Evolutionary conservation across 352 stramenopile genomes (phyloP), one percentile per base, ranked within the genome.

Genomic region (Lagenidium giganteum): DNA sequence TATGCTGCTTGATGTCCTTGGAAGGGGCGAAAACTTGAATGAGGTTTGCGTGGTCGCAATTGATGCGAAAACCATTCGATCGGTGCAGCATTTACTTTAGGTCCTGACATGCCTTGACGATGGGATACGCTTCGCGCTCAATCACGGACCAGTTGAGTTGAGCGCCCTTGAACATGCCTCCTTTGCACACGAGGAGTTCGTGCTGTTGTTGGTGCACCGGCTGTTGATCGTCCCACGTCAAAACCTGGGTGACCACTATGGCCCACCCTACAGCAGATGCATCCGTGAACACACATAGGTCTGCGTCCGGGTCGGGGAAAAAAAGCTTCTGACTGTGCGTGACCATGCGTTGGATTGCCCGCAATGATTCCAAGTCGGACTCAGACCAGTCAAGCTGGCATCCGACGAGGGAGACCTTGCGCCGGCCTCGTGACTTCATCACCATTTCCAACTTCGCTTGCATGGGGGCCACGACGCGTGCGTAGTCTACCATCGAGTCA

Each of bases 1-100:
- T 38, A 31, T 63, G 51, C 14, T 43, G 25, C 26, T 65, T 65
- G 4, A 70, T 11, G 9, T 64, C 47, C 23, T 47, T 48, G n/a
- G 14, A 14, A 4, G 51, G 54, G 5, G 43, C 28, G 31, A 66
- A 60, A 13, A 63, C 47, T 30, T 51, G 30, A 23, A 66, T 42
- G 3, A 70, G 23, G 20, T 60, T 66, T 11, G 37, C 33, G 20
- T 62, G 61, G 26, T 70, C 45, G 21, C 51, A 63, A 40, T 50
- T 66, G 16, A 57, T 42, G 2, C 18, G 3, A 27, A 70, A 70
- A 12, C 55, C 46, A 7, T 24, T 25, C 11, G 18, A 6, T 20
- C 47, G 37, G 3, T 32, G 35, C 17, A 63, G 34, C 16, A 65
- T 13, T 11, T 57, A 63, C 17, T 49, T 38, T 0, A 55, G 39